phyloP scores from a whole-genome alignment of 2,329 filamentous ascomycete genomes.

The Calonectria hawksworthii region DNA sequence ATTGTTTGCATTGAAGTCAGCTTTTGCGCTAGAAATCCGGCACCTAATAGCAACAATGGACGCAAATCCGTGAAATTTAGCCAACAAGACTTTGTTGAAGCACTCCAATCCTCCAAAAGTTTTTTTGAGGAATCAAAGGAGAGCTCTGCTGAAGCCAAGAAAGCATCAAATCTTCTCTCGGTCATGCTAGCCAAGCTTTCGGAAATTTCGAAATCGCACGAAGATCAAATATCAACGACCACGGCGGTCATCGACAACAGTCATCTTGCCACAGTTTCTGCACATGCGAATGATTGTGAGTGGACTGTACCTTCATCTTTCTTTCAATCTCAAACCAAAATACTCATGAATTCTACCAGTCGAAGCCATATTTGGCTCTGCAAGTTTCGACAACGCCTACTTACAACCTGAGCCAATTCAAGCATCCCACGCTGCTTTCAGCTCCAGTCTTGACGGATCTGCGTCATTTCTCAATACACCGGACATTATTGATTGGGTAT shows the following conservation, averaged over 20 bases:
- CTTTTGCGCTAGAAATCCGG: neutral
- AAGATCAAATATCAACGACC: neutral
- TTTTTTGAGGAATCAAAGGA: slow-evolving; percentile 33
- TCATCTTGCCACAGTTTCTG: neutral
- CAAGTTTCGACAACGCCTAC: neutral
- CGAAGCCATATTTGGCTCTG: neutral
- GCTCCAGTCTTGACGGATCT: slow-evolving; percentile 24
- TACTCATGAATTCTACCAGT: neutral
- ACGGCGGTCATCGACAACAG: neutral
- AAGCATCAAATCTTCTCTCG: slow-evolving; percentile 31
- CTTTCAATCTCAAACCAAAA: too few relatives aligned
- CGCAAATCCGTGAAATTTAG: neutral
- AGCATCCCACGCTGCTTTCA: neutral
- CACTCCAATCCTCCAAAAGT: slow-evolving; percentile 24
- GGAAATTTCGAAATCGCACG: neutral
- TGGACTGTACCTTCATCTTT: too few relatives aligned
- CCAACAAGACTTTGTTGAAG: slow-evolving; percentile 19
- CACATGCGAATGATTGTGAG: neutral
- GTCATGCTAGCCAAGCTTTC: slow-evolving; percentile 33
- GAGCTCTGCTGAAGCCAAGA: slow-evolving; percentile 27
- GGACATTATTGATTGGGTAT: slow-evolving; percentile 37
- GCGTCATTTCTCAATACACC: slow-evolving; percentile 33
- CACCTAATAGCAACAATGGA: neutral
- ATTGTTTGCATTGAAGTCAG: slow-evolving; percentile 37
- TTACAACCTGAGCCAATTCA: neutral